Evolutionary conservation across 768 basidiomycete genomes (phyloP).

Genomic region (Tylopilus cervinicoccineus): DNA sequence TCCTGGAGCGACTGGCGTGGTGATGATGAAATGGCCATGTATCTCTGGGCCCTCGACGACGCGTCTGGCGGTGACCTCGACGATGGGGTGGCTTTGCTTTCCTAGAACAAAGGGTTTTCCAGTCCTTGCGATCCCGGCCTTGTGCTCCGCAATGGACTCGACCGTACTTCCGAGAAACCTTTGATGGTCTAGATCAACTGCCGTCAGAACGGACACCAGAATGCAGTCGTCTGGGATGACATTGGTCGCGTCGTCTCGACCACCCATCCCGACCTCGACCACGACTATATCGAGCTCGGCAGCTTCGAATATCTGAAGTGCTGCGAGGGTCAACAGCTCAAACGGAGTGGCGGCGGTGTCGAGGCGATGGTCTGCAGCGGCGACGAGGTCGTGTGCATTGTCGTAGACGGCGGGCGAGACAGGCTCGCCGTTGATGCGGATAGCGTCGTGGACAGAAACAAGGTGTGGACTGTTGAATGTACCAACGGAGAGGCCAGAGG

Average conservation of each 20-base stretch:
- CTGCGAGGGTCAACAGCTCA: slow-evolving; percentile 82
- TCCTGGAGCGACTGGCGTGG: slow-evolving; percentile 32
- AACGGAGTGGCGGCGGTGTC: slow-evolving; percentile 61
- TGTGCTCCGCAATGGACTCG: slow-evolving; percentile 72
- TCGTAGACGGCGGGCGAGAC: slow-evolving; percentile 49
- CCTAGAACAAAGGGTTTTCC: slow-evolving; percentile 66
- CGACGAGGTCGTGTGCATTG: slow-evolving; percentile 43
- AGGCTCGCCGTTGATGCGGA: slow-evolving; percentile 58
- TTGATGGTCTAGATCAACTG: slow-evolving; percentile 93
- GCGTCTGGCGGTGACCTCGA: slow-evolving; percentile 41
- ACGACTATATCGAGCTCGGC: slow-evolving; percentile 74
- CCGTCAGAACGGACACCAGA: slow-evolving; percentile 75
- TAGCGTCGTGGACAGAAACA: slow-evolving; percentile 69
- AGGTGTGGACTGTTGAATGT: slow-evolving; percentile 95
- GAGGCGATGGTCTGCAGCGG: slow-evolving; percentile 41
- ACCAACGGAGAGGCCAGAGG: slow-evolving; percentile 59
- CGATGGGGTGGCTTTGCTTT: slow-evolving; percentile 50
- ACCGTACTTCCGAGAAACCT: slow-evolving; percentile 79
- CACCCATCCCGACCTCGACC: slow-evolving; percentile 95
- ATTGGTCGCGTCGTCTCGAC: slow-evolving; percentile 90
- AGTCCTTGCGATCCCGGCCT: slow-evolving; percentile 71
- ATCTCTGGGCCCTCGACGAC: slow-evolving; percentile 35
- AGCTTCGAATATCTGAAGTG: slow-evolving; percentile 70
- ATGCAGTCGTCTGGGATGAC: slow-evolving; percentile 67
- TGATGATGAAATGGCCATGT: slow-evolving; percentile 41